These are phyloP conservation scores for Neoarthrinium moseri DNA, from an alignment of 2,329 filamentous ascomycete species.

Conservation along the genomic window DNA sequence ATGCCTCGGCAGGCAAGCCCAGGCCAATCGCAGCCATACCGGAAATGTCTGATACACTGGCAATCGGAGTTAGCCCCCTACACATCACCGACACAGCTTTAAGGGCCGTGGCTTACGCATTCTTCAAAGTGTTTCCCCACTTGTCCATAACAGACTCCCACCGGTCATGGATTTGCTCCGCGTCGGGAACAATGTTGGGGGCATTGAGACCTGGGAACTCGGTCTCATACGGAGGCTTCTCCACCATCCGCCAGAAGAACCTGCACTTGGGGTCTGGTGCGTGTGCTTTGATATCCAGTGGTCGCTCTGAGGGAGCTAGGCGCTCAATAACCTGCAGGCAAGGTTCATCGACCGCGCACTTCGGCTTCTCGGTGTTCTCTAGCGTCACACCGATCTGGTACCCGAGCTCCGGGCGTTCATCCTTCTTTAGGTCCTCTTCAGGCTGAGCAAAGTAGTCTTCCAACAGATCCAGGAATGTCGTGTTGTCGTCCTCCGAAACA, in stretches of 20 bases:
- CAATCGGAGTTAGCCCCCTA: no score
- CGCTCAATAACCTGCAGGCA: slow-evolving; percentile 56
- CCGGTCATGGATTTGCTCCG: slow-evolving; percentile 43
- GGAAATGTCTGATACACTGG: slow-evolving; percentile 52
- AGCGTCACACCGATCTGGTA: slow-evolving; percentile 64
- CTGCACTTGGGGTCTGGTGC: slow-evolving; percentile 60
- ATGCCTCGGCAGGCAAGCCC: slow-evolving; percentile 50
- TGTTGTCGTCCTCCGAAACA: slow-evolving; percentile 54
- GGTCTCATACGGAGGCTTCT: slow-evolving; percentile 52
- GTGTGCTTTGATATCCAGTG: slow-evolving; percentile 56
- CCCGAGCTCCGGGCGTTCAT: slow-evolving; percentile 57
- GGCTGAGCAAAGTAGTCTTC: slow-evolving; percentile 65
- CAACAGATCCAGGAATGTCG: slow-evolving; percentile 58
- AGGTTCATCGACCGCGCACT: slow-evolving; percentile 61
- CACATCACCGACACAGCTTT: no score
- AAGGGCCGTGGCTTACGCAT: slow-evolving; percentile 52
- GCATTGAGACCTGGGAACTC: slow-evolving; percentile 56
- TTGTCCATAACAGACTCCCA: slow-evolving; percentile 56
- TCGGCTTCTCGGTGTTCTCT: slow-evolving; percentile 62
- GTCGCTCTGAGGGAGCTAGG: slow-evolving; percentile 53
- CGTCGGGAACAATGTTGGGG: slow-evolving; percentile 52
- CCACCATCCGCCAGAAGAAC: slow-evolving; percentile 63
- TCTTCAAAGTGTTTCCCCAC: slow-evolving; percentile 61
- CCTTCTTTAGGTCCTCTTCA: slow-evolving; percentile 39
- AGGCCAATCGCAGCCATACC: slow-evolving; percentile 59